phyloP scores from a whole-genome alignment of 805 yeast species.

The Blastobotrys attinorum region DNA sequence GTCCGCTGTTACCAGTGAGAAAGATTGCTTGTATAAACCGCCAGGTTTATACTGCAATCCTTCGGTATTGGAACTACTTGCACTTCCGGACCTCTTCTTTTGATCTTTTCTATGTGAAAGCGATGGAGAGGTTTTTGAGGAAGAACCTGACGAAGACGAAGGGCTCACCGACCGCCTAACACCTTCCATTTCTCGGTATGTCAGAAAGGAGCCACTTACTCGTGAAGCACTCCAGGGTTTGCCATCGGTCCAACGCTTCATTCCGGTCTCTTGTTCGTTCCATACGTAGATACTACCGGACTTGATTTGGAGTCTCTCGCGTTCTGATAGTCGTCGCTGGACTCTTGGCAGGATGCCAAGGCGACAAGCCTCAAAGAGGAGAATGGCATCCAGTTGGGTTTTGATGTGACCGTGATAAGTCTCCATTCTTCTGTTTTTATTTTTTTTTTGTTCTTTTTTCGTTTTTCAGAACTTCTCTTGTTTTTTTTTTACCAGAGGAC shows the following conservation, averaged over 20 bases:
- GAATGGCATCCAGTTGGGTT: slow-evolving; percentile 53
- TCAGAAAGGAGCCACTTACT: slow-evolving; percentile 54
- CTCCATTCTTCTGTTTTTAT: slow-evolving; percentile 37
- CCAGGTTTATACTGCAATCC: slow-evolving; percentile 35
- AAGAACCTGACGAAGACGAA: neutral
- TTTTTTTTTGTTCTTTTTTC: no score
- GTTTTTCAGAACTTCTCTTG: neutral
- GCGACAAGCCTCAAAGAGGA: slow-evolving; percentile 58
- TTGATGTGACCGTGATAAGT: slow-evolving; percentile 55
- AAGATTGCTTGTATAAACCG: slow-evolving; percentile 59
- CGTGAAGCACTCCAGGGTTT: slow-evolving; percentile 66
- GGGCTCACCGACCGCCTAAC: neutral
- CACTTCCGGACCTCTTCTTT: slow-evolving; percentile 1
- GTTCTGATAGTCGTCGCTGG: slow-evolving; percentile 47
- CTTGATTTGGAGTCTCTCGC: slow-evolving; percentile 45
- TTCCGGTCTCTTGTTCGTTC: slow-evolving; percentile 64
- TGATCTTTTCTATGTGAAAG: neutral
- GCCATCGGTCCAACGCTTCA: slow-evolving; percentile 77
- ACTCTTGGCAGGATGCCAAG: slow-evolving; percentile 47
- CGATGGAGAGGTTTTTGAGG: slow-evolving; percentile 3
- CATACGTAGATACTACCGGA: slow-evolving; percentile 61
- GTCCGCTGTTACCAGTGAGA: slow-evolving; percentile 45
- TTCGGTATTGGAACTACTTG: neutral
- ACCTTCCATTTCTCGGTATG: slow-evolving; percentile 53
- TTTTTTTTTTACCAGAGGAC: no score